Conservation (phyloP, 2,329 filamentous ascomycete species). For the Ilyonectria mors-panacis region DNA sequence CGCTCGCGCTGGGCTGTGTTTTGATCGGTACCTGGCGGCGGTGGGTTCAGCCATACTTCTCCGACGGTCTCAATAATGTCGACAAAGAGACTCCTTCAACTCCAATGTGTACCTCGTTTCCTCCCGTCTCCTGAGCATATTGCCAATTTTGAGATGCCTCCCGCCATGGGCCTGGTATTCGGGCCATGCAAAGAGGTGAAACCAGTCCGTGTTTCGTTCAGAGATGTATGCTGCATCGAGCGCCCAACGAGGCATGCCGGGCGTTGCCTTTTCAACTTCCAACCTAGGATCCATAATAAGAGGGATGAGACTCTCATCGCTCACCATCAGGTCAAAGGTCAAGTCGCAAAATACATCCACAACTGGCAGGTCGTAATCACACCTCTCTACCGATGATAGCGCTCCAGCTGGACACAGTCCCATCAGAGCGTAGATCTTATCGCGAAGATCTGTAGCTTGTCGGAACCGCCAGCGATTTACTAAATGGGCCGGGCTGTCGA, state of each 20-base stretch:
- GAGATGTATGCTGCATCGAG: conserved; percentile 20
- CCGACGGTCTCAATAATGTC: conserved; percentile 22
- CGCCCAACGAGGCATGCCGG: conserved; percentile 31
- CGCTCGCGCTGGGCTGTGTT: conserved; percentile 1
- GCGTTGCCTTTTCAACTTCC: conserved; percentile 27
- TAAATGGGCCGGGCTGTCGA: conserved; percentile 1
- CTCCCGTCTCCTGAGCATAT: background rate
- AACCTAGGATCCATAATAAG: conserved; percentile 29
- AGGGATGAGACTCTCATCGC: conserved; percentile 21
- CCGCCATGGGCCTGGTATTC: conserved; percentile 25
- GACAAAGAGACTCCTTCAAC: conserved; percentile 19
- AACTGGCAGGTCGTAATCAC: conserved; percentile 21
- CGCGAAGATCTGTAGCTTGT: conserved; percentile 28
- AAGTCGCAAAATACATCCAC: conserved; percentile 26
- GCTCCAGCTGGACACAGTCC: conserved; percentile 16
- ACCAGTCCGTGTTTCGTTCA: conserved; percentile 23
- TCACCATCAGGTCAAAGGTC: conserved; percentile 30
- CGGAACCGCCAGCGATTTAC: conserved; percentile 26
- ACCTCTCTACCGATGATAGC: conserved; percentile 21
- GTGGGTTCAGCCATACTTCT: conserved; percentile 8
- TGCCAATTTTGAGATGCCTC: conserved; percentile 2
- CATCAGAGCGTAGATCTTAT: conserved; percentile 28
- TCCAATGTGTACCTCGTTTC: background rate
- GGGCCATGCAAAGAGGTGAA: conserved; percentile 21
- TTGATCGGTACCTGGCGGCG: background rate